A percentile compares a stretch with the other conserved stretches of the same genome.
These are phyloP conservation scores for Funneliformis caledonium DNA, from an alignment of 371 early-diverging fungal genomes.

Conservation along the genomic window DNA sequence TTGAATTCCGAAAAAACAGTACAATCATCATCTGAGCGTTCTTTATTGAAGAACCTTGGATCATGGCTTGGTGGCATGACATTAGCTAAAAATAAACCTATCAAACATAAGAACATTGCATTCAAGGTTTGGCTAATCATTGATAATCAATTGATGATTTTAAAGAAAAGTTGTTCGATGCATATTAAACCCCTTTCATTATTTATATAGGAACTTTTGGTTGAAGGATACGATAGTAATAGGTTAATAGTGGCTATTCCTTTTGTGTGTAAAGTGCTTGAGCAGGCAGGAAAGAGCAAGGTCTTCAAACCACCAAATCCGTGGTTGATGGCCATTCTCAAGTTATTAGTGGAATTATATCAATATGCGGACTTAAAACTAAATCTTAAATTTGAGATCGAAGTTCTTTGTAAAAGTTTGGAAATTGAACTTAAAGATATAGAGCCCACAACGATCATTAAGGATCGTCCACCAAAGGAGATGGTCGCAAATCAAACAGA, in stretches of 20 bases:
- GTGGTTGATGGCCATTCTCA: conserved; percentile 95
- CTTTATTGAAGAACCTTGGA: conserved; percentile 92
- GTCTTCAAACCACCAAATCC: conserved; percentile 97
- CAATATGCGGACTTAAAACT: conserved; percentile 90
- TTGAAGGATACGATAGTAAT: conserved; percentile 88
- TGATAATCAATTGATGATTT: neutral
- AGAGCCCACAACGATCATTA: conserved; percentile 75
- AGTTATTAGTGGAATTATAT: conserved; percentile 90
- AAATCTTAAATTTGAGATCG: conserved; percentile 96
- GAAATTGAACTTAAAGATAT: conserved; percentile 85
- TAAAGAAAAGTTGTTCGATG: neutral
- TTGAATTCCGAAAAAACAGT: conserved; percentile 93
- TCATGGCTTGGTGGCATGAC: conserved; percentile 98
- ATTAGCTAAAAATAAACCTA: conserved; percentile 90
- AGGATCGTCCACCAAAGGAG: conserved; percentile 64
- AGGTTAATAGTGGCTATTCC: conserved; percentile 95
- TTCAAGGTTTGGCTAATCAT: conserved; percentile 72
- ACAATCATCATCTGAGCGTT: conserved; percentile 86
- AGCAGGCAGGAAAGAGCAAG: conserved; percentile 80
- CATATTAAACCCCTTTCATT: neutral
- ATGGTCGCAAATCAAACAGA: conserved; percentile 47
- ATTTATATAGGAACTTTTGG: conserved; percentile 72
- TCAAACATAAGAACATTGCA: conserved; percentile 89
- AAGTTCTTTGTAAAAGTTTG: conserved; percentile 93
- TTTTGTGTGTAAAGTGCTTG: conserved; percentile 96